Evolutionary conservation across 1,284 basidiomycete genomes (phyloP), one percentile per base, ranked within the genome.

Genomic region (Pseudozyma pruni): DNA sequence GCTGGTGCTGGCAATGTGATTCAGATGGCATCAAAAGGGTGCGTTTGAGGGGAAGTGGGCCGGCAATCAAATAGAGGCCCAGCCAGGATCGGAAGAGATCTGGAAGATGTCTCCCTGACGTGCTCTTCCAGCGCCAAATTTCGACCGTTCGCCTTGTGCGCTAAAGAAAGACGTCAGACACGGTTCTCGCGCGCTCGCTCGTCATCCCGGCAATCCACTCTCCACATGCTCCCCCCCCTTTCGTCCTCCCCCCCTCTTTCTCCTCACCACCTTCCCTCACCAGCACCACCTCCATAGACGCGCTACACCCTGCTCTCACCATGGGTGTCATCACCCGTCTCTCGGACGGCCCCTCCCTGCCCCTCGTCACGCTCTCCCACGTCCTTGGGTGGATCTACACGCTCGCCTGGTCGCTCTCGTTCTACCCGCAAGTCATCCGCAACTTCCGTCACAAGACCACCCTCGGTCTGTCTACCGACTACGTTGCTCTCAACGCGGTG

Each of bases 331-430:
- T 55, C 37, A 44, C 41, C 23, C 48, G 17, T 19, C 7, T 32
- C 27, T 29, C 27, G 27, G 27, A 29, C 6, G 16, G 10, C 17
- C 39, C 16, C 29, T 14, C 46, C 4, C 27, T 56, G 17, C 17
- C 47, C n/a, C 54, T 63, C 11, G 11, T 33, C 2, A 25, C 61
- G 0, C 59, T 77, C 13, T 79, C 76, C 3, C 59, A 32, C 8
- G n/a, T 72, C 1, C 51, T 80, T 8, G 79, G 79, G 3, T 81
- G 79, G 79, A 46, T 56, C 13, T 81, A 81, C 40, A 68, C 66
- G 0, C 2, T 71, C 1, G 67, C 73, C n/a, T 81, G 79, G 79
- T 66, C 68, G 9, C 31, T 64, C 2, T 74, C 71, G n/a, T 81
- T 81, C 63, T 79, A 75, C 33, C 79, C 79, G 8, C 79, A 81